Percentiles rank a stretch among this genome's conserved stretches.
These are phyloP conservation scores for Lagenaria siceraria DNA, from an alignment of 306 rosid species.

Conservation along the genomic window DNA sequence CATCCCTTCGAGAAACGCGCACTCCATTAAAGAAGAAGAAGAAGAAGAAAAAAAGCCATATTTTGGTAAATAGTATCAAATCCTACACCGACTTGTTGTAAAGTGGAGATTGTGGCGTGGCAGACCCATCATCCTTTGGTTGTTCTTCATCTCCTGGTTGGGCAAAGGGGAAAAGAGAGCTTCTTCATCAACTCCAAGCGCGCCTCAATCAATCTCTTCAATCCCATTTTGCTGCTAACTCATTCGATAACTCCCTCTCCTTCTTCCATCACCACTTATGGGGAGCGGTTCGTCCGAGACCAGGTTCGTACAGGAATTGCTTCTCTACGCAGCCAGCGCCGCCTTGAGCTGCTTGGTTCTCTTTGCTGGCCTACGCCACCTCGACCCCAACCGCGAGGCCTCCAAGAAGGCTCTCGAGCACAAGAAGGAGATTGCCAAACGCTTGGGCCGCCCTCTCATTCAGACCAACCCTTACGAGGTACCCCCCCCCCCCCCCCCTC, in stretches of 20 bases:
- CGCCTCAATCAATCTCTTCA: neutral
- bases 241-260: neutral
- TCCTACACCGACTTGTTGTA: too few species aligned
- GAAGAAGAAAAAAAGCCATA: too few species aligned
- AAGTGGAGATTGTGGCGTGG: too few species aligned
- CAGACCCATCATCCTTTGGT: too few species aligned
- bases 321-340: slow-evolving; percentile 90
- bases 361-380: slow-evolving; percentile 62
- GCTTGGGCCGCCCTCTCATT: slow-evolving; percentile 94
- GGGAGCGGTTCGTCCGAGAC: slow-evolving; percentile 46
- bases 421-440: slow-evolving; percentile 80
- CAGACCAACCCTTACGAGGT: slow-evolving; percentile 91
- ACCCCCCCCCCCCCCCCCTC: neutral
- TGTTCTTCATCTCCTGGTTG: too few species aligned
- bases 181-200: neutral
- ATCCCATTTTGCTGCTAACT: neutral
- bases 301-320: slow-evolving; percentile 52
- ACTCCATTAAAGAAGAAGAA: too few species aligned
- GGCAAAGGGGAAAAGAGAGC: too few species aligned
- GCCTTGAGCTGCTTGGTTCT: slow-evolving; percentile 69
- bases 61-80: too few species aligned
- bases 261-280: slow-evolving; percentile 8
- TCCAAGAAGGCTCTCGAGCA: slow-evolving; percentile 79
- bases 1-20: too few species aligned
- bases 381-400: slow-evolving; percentile 90